Percentiles rank a stretch among this genome's conserved stretches.
These are phyloP conservation scores for Friedmanniomyces endolithicus DNA, from an alignment of 495 filamentous ascomycete genomes.

Conservation along the genomic window DNA sequence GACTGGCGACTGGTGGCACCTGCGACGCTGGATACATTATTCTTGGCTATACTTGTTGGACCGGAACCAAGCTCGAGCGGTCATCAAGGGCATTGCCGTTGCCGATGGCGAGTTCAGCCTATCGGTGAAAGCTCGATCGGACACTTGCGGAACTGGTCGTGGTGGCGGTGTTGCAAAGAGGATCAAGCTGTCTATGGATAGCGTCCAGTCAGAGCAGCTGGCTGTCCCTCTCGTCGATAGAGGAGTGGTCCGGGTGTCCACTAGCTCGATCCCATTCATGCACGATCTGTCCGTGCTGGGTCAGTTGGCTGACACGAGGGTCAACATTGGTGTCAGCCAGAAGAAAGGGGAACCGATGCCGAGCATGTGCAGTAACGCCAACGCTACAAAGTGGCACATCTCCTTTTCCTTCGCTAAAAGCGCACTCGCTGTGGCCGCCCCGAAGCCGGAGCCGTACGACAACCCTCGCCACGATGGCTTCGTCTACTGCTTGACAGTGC, in stretches of 20 bases:
- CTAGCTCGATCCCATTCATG: constrained; percentile 4
- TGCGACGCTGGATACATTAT: constrained; percentile 3
- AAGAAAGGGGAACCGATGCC: neutral
- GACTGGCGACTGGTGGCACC: constrained; percentile 1
- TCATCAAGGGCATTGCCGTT: constrained; percentile 2
- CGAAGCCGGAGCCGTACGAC: neutral
- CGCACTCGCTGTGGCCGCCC: constrained; percentile 1
- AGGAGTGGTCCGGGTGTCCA: neutral
- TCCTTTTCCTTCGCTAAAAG: neutral
- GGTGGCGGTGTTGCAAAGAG: neutral
- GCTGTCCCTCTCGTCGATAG: constrained; percentile 5
- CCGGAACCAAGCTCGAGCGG: constrained; percentile 4
- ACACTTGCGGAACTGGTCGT: neutral
- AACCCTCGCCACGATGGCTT: constrained; percentile 4
- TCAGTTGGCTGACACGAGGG: neutral
- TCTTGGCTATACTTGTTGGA: constrained; percentile 2
- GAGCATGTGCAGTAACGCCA: neutral
- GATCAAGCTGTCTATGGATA: constrained; percentile 3
- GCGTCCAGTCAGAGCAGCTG: neutral
- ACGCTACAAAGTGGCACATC: neutral
- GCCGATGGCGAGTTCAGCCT: neutral
- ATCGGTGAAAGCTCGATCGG: neutral
- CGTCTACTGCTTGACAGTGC: constrained; percentile 9
- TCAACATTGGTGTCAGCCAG: constrained; percentile 1
- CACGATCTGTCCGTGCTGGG: constrained; percentile 4